phyloP scores from a whole-genome alignment of 2,329 filamentous ascomycete species.

The Cadophora gregata region DNA sequence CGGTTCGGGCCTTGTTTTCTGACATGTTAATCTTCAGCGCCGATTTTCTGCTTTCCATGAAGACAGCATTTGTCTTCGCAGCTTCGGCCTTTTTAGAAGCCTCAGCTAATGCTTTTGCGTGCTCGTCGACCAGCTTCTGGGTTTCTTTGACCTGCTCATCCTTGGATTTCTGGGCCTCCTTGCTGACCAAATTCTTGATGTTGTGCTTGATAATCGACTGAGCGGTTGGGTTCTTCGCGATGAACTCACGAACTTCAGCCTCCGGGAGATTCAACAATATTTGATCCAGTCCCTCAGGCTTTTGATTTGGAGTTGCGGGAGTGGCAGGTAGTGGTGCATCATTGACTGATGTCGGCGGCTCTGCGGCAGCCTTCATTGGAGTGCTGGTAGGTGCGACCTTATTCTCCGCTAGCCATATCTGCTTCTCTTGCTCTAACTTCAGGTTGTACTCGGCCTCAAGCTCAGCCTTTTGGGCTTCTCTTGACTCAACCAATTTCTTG shows the following conservation, averaged over 20 bases:
- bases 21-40: slow-evolving; percentile 79
- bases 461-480: slow-evolving; percentile 59
- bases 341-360: slow-evolving; percentile 48
- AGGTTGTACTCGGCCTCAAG: slow-evolving; percentile 53
- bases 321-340: slow-evolving; percentile 11
- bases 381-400: slow-evolving; percentile 35
- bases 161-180: slow-evolving; percentile 65
- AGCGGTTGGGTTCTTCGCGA: slow-evolving; percentile 58
- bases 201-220: slow-evolving; percentile 57
- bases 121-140: slow-evolving; percentile 61
- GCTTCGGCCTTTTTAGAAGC: slow-evolving; percentile 53
- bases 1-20: slow-evolving; percentile 69
- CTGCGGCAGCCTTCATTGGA: slow-evolving; percentile 43
- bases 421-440: slow-evolving; percentile 66
- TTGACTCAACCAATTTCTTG: slow-evolving; percentile 67
- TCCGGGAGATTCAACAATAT: slow-evolving; percentile 53
- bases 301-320: slow-evolving; percentile 36
- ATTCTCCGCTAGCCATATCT: slow-evolving; percentile 65
- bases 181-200: slow-evolving; percentile 73
- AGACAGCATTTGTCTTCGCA: slow-evolving; percentile 58
- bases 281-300: slow-evolving; percentile 21
- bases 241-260: slow-evolving; percentile 60
- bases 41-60: slow-evolving; percentile 77
- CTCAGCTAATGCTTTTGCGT: slow-evolving; percentile 51
- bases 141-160: slow-evolving; percentile 63